Conservation (phyloP, 1,284 basidiomycete species). For the Cystobasidium slooffiae region DNA sequence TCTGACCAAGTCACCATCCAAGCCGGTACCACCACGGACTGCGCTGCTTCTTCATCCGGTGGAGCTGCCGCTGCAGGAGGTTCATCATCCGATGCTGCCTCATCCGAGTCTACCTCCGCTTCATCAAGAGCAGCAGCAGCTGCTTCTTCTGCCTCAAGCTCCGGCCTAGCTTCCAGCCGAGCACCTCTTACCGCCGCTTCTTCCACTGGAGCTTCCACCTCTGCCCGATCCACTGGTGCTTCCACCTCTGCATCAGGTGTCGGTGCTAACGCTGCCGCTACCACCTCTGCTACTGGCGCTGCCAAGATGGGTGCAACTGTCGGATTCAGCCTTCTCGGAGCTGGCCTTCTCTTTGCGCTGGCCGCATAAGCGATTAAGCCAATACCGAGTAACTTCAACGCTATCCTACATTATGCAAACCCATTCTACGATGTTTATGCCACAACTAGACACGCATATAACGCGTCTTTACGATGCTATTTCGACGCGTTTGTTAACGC, state of each 20-base stretch:
- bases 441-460: too few relatives aligned
- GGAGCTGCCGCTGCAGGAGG: constrained; percentile 6
- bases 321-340: constrained; percentile 25
- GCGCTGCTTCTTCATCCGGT: not conserved
- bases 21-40: constrained; percentile 31
- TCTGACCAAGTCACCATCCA: constrained; percentile 35
- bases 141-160: constrained; percentile 4
- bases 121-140: not conserved
- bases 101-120: constrained; percentile 1
- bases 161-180: not conserved
- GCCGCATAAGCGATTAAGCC: constrained; percentile 16
- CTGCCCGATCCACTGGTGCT: not conserved
- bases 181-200: not conserved
- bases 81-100: constrained; percentile 17
- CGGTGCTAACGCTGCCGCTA: constrained; percentile 31
- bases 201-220: not conserved
- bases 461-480: too few relatives aligned
- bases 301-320: constrained; percentile 19
- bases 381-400: not conserved
- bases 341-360: constrained; percentile 39
- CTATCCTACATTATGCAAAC: too few relatives aligned
- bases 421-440: too few relatives aligned
- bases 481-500: too few relatives aligned
- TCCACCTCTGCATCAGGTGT: constrained; percentile 14
- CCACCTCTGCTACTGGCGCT: constrained; percentile 17